A percentile compares a stretch with the other conserved stretches of the same genome.
Evolutionary conservation across 495 filamentous ascomycete species (phyloP).

Genomic region (Trichoderma parareesei): DNA sequence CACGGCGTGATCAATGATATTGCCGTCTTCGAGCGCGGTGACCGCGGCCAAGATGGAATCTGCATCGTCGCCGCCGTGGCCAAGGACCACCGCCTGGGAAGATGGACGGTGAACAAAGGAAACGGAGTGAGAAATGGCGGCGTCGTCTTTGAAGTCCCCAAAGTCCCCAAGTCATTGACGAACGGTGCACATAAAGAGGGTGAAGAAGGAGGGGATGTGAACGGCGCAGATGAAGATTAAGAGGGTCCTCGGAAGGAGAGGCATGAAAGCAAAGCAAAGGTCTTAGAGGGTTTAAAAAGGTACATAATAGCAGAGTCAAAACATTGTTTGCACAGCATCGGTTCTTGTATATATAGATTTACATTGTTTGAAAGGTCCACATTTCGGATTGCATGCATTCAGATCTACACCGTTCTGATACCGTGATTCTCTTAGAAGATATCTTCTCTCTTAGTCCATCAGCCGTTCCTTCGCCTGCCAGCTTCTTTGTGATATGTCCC

Average conservation of each 20-base stretch:
- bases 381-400: background rate
- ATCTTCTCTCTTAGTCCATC: too few species aligned
- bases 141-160: constrained; percentile 70
- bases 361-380: background rate
- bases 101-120: constrained; percentile 48
- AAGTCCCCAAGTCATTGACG: constrained; percentile 22
- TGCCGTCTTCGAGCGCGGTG: constrained; percentile 69
- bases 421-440: too few species aligned
- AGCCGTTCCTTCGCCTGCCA: too few species aligned
- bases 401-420: background rate
- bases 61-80: constrained; percentile 77
- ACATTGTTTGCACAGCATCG: background rate
- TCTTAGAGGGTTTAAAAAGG: background rate
- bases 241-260: background rate
- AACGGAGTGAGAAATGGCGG: constrained; percentile 64
- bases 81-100: constrained; percentile 74
- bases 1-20: constrained; percentile 82
- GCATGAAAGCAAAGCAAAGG: background rate
- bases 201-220: background rate
- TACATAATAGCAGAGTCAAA: constrained; percentile 6
- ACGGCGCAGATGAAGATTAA: background rate
- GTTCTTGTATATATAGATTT: background rate
- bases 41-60: constrained; percentile 59
- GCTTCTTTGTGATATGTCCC: too few species aligned
- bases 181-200: constrained; percentile 17